These are phyloP conservation scores for Lolium multiflorum DNA, from an alignment of 176 grass and related monocot genomes.

Conservation along the genomic window DNA sequence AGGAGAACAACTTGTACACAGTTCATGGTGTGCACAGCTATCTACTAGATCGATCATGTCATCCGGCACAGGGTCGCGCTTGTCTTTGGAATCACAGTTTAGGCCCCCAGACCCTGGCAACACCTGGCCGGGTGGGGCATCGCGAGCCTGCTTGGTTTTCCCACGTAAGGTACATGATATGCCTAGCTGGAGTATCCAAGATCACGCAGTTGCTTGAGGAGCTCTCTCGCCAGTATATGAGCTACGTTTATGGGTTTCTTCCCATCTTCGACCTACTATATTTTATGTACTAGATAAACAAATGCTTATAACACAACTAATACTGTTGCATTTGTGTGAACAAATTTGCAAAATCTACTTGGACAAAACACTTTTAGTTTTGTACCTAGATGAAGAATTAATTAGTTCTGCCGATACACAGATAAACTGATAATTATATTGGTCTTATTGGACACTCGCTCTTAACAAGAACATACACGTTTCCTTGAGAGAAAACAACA, in stretches of 20 bases:
- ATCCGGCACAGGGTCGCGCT: not conserved
- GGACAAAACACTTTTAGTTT: too few species aligned
- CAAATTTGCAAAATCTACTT: too few species aligned
- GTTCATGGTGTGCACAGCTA: not conserved
- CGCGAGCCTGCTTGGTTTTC: not conserved
- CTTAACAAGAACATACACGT: not conserved
- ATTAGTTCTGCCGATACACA: too few species aligned
- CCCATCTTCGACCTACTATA: not conserved
- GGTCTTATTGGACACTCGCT: not conserved
- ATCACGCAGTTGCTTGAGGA: not conserved
- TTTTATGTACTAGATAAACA: not conserved
- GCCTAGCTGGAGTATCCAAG: not conserved
- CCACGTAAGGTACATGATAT: not conserved
- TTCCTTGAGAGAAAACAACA: not conserved
- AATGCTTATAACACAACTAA: not conserved
- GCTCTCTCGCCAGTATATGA: too few species aligned
- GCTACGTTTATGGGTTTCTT: too few species aligned
- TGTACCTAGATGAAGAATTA: too few species aligned
- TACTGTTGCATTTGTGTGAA: too few species aligned
- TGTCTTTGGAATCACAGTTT: not conserved
- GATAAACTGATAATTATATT: too few species aligned
- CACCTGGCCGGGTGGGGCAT: not conserved
- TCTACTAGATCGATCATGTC: not conserved
- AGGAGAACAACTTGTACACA: not conserved
- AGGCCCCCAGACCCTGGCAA: constrained; percentile 1